A percentile compares a stretch with the other conserved stretches of the same genome.
phyloP scores from a whole-genome alignment of 306 rosid genomes.

The Arachis hypogaea region DNA sequence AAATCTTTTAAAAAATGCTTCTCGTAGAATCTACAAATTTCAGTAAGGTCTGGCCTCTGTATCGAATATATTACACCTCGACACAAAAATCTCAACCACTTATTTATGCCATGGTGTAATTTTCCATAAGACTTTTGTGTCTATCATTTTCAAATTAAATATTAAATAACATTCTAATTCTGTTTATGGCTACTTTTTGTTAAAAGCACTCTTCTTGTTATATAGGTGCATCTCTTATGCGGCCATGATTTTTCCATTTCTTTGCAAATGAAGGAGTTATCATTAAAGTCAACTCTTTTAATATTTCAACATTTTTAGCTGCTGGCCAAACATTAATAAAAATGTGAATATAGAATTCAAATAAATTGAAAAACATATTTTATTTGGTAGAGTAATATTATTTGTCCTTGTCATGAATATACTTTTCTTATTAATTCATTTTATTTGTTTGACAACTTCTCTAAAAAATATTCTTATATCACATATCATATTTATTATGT shows the following conservation, averaged over 20 bases:
- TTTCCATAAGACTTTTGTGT: no score
- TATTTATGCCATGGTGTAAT: background rate
- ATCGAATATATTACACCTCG: background rate
- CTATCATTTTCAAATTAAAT: no score
- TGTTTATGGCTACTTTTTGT: slow-evolving; percentile 10
- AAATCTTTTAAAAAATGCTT: no score
- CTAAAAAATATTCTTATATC: no score
- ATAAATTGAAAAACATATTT: no score
- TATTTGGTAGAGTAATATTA: no score
- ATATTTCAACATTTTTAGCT: slow-evolving; percentile 15
- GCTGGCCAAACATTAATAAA: slow-evolving; percentile 10
- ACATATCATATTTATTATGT: no score
- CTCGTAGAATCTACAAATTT: background rate
- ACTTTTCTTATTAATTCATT: no score
- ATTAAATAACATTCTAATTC: background rate
- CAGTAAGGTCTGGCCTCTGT: background rate
- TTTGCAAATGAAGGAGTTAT: background rate
- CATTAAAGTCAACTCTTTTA: slow-evolving; percentile 7
- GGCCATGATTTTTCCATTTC: background rate
- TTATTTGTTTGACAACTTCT: no score
- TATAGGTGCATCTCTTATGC: background rate
- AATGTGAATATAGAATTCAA: background rate
- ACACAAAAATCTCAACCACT: background rate
- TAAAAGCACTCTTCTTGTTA: slow-evolving; percentile 9
- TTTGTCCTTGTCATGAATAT: no score